Evolutionary conservation across 164 flowering plant species (phyloP).

Genomic region (Aristolochia contorta): DNA sequence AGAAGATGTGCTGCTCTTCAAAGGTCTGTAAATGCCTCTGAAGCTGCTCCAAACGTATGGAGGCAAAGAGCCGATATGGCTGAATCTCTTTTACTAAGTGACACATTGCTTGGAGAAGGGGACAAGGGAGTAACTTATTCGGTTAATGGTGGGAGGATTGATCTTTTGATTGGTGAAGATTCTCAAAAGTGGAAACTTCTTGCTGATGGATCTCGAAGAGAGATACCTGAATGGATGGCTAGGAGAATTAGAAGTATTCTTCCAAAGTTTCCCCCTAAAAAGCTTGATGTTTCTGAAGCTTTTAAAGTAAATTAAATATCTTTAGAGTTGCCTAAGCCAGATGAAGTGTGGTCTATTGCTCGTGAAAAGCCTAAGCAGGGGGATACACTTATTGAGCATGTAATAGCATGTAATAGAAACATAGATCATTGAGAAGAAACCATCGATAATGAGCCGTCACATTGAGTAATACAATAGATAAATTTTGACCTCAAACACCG

Average conservation of each 20-base stretch:
- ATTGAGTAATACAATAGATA: no score
- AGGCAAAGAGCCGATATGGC: conserved; percentile 46
- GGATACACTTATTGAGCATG: conserved; percentile 41
- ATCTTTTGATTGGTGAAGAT: conserved; percentile 45
- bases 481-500: no score
- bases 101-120: conserved; percentile 14
- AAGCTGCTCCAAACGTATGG: conserved; percentile 39
- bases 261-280: conserved; percentile 57
- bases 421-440: conserved; percentile 47
- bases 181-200: conserved; percentile 48
- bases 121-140: conserved; percentile 21
- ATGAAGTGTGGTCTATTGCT: conserved; percentile 58
- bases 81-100: conserved; percentile 33
- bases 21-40: conserved; percentile 40
- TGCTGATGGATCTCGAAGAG: conserved; percentile 52
- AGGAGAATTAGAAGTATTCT: conserved; percentile 32
- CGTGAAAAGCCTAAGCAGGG: conserved; percentile 47
- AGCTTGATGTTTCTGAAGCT: conserved; percentile 29
- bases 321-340: conserved; percentile 39
- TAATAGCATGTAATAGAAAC: conserved; percentile 47
- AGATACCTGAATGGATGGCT: conserved; percentile 55
- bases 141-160: conserved; percentile 53
- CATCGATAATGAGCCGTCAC: no score
- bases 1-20: conserved; percentile 47
- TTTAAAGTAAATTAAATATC: conserved; percentile 17